These are phyloP conservation scores for Picea glauca DNA, from an alignment of 75 land plant genomes.

Conservation along the genomic window DNA sequence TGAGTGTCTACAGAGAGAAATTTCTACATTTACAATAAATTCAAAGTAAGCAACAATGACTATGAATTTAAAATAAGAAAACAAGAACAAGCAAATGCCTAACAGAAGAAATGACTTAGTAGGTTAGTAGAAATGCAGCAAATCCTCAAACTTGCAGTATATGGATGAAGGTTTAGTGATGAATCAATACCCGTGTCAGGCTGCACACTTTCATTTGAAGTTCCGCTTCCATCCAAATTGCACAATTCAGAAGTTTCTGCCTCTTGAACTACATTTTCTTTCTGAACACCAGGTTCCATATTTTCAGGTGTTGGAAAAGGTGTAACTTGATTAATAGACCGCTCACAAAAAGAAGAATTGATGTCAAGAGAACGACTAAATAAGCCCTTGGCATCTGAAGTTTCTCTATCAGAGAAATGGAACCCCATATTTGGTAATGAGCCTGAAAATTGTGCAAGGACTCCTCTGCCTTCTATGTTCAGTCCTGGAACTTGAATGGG, in stretches of 20 bases:
- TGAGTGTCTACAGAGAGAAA: conserved; percentile 43
- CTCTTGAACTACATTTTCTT: background rate
- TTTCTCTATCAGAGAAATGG: background rate
- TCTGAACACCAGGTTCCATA: background rate
- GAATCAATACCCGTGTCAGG: background rate
- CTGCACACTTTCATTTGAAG: conserved; percentile 6
- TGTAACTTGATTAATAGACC: background rate
- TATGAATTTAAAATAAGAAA: background rate
- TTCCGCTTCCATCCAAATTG: background rate
- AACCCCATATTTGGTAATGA: background rate
- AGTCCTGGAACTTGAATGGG: background rate
- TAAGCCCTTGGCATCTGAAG: background rate
- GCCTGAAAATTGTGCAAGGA: background rate
- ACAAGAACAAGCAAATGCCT: background rate
- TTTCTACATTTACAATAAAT: conserved; percentile 32
- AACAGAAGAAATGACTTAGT: background rate
- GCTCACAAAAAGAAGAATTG: conserved; percentile 5
- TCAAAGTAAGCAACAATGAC: background rate
- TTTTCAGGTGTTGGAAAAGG: background rate
- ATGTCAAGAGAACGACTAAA: conserved; percentile 8
- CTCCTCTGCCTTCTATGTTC: background rate
- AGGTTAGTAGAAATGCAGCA: background rate
- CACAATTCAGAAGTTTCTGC: conserved; percentile 3
- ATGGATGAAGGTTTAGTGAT: background rate
- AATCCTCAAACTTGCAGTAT: background rate